Conservation (phyloP, 345 rosid species). For the Linum tenue region DNA sequence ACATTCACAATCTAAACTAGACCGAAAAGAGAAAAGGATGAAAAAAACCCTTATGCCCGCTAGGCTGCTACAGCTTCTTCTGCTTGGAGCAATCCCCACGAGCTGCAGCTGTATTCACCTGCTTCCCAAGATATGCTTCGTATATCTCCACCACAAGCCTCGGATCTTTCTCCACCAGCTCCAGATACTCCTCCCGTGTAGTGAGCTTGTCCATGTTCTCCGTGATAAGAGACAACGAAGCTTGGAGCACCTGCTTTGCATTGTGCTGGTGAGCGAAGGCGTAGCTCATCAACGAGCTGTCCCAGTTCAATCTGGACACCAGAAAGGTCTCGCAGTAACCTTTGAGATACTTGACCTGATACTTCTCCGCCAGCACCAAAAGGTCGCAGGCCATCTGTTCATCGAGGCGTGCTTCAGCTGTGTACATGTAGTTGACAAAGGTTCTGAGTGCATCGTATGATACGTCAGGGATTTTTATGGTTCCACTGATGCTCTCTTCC, state of each 20-base stretch:
- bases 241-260: slow-evolving; percentile 56
- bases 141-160: slow-evolving; percentile 67
- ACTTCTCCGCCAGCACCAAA: slow-evolving; percentile 70
- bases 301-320: slow-evolving; percentile 64
- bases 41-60: too few relatives aligned
- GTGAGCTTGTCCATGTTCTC: slow-evolving; percentile 80
- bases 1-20: too few relatives aligned
- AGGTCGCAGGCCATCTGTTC: slow-evolving; percentile 80
- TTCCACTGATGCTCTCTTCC: slow-evolving; percentile 79
- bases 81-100: slow-evolving; percentile 26
- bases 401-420: slow-evolving; percentile 72
- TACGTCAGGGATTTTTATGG: slow-evolving; percentile 60
- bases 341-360: slow-evolving; percentile 75
- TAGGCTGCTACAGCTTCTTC: neutral
- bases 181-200: slow-evolving; percentile 50
- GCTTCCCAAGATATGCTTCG: slow-evolving; percentile 60
- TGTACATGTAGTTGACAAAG: slow-evolving; percentile 58
- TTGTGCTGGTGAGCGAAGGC: slow-evolving; percentile 83
- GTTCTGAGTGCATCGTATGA: slow-evolving; percentile 57
- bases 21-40: too few relatives aligned
- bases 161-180: slow-evolving; percentile 72
- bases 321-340: slow-evolving; percentile 61
- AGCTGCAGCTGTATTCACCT: slow-evolving; percentile 68
- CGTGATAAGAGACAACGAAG: slow-evolving; percentile 51
- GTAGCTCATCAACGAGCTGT: slow-evolving; percentile 62